Conservation (phyloP, 2,329 filamentous ascomycete genomes). For the Emydomyces testavorans region DNA sequence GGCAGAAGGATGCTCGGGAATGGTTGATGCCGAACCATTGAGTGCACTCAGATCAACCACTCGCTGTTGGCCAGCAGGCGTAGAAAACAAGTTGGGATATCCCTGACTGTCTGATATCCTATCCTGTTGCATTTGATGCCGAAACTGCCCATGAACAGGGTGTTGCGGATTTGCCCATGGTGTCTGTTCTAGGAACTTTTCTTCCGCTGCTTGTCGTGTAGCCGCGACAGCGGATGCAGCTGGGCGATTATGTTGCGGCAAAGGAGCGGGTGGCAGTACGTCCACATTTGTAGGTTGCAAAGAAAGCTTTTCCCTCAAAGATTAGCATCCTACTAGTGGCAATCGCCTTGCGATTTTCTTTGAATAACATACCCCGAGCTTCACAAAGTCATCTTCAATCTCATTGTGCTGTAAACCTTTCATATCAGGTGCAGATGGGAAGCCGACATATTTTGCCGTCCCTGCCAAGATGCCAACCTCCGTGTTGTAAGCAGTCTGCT, state of each 20-base stretch:
- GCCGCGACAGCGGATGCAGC: slow-evolving; percentile 27
- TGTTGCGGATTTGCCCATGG: slow-evolving; percentile 88
- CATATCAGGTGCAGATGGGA: slow-evolving; percentile 86
- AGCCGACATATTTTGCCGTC: slow-evolving; percentile 88
- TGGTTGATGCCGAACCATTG: slow-evolving; percentile 38
- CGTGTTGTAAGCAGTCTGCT: slow-evolving; percentile 85
- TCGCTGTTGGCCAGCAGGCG: slow-evolving; percentile 36
- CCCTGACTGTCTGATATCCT: slow-evolving; percentile 28
- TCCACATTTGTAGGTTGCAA: neutral
- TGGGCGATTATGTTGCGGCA: slow-evolving; percentile 21
- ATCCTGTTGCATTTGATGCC: slow-evolving; percentile 27
- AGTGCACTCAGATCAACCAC: slow-evolving; percentile 34
- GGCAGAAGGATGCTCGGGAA: slow-evolving; percentile 34
- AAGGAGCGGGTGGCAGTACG: slow-evolving; percentile 17
- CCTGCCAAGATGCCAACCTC: slow-evolving; percentile 87
- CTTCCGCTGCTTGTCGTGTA: slow-evolving; percentile 51
- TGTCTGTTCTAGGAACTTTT: slow-evolving; percentile 79
- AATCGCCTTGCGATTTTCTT: neutral
- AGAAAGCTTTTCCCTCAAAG: neutral
- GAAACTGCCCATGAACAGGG: slow-evolving; percentile 49
- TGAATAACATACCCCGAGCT: slow-evolving; percentile 65
- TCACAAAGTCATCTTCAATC: slow-evolving; percentile 74
- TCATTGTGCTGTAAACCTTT: slow-evolving; percentile 59
- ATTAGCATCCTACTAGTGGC: neutral
- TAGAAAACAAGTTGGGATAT: slow-evolving; percentile 27